Conservation (phyloP, 148 eudicot species). For the Camellia japonica region DNA sequence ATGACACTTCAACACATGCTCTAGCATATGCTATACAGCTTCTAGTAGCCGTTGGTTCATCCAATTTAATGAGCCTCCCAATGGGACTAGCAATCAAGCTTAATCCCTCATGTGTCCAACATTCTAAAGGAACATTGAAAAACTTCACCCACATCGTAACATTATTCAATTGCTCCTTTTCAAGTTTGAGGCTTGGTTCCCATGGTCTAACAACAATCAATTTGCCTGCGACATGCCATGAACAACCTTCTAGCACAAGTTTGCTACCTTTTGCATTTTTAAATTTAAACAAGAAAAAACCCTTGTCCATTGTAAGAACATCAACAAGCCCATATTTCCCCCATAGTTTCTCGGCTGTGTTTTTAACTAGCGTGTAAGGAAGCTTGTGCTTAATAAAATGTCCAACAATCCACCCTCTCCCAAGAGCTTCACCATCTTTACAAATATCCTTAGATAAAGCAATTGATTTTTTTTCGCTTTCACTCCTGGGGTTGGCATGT, state of each 20-base stretch:
- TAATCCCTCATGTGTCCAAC: slow-evolving; percentile 1
- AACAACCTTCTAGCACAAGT: background rate
- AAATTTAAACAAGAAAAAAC: slow-evolving; percentile 11
- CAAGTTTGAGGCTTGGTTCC: slow-evolving; percentile 11
- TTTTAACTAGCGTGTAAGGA: slow-evolving; percentile 5
- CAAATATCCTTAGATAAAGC: background rate
- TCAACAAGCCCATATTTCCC: slow-evolving; percentile 9
- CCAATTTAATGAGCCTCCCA: background rate
- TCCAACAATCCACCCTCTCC: slow-evolving; percentile 7
- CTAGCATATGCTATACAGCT: slow-evolving; percentile 7
- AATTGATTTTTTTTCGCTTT: background rate
- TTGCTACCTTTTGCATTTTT: background rate
- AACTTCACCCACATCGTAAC: slow-evolving; percentile 6
- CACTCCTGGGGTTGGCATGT: background rate
- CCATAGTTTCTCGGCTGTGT: slow-evolving; percentile 3
- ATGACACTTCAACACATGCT: background rate
- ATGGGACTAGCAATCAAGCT: background rate
- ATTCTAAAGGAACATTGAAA: slow-evolving; percentile 1
- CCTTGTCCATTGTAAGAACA: slow-evolving; percentile 3
- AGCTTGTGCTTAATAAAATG: background rate
- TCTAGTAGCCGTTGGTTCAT: slow-evolving; percentile 7
- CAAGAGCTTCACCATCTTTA: slow-evolving; percentile 8
- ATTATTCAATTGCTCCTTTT: slow-evolving; percentile 7
- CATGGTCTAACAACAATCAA: slow-evolving; percentile 6
- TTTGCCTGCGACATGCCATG: background rate